These are phyloP conservation scores for Pinus albicaulis DNA, from an alignment of 75 land plant species.

Conservation along the genomic window DNA sequence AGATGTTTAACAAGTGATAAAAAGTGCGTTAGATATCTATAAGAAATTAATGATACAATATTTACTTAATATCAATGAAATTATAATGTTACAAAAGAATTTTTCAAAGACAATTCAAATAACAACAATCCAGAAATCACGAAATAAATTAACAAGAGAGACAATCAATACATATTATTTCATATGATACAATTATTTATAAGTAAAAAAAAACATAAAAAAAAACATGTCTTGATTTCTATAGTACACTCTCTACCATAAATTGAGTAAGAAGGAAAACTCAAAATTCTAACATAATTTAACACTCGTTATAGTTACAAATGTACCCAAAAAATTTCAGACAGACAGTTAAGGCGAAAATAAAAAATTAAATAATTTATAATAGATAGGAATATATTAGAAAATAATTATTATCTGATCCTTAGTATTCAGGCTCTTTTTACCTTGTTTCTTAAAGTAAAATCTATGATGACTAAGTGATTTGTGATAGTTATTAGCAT, in stretches of 20 bases:
- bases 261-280: background rate
- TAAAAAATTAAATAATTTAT: background rate
- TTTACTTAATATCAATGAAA: no score
- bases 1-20: slow-evolving; percentile 29
- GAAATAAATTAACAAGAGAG: background rate
- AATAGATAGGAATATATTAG: background rate
- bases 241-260: background rate
- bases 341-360: background rate
- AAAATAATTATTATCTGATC: slow-evolving; percentile 19
- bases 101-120: background rate
- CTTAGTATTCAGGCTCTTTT: slow-evolving; percentile 83
- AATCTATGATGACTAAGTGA: slow-evolving; percentile 98
- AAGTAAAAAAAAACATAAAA: background rate
- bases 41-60: no score
- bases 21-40: background rate
- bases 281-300: background rate
- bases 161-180: background rate
- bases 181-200: background rate
- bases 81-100: no score
- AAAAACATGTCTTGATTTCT: background rate
- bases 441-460: slow-evolving; percentile 93
- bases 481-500: no score
- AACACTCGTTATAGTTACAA: no score
- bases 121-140: background rate
- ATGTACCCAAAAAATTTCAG: no score